Evolutionary conservation across 2,329 filamentous ascomycete species (phyloP), one percentile per base, ranked within the genome.

Genomic region (Rhinocladiella mackenziei): DNA sequence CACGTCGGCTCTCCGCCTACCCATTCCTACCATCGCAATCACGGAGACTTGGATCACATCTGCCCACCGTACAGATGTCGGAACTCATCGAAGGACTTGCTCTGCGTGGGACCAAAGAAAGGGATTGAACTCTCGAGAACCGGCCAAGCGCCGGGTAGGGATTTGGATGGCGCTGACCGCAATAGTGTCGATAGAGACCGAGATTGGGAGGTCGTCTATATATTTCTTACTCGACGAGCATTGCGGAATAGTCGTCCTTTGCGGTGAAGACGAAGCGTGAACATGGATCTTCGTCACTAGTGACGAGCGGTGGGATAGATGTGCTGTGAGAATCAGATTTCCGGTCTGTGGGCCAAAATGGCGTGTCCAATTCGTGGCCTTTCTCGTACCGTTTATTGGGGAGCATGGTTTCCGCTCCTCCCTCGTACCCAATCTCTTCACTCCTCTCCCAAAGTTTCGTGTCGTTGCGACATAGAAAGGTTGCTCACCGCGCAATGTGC

Each of bases 281-380:
- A 53, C 40, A 17, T 31, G 47, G 39, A 53, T 47, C 28, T 45
- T 47, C 13, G 46, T 47, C 13, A 50, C 23, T 7, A 43, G 36
- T 29, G 29, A 39, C 11, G 25, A 17, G 5, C 18, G 28, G 13
- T 37, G 31, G 5, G 36, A 15, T 5, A 48, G 13, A 48, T 23
- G 19, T 47, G 45, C 13, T 29, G 26, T 9, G 36, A 30, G 8
- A 38, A 26, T 9, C 50, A 35, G 14, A 26, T n/a, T 43, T 34
- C 30, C 30, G 8, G 17, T 28, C 6, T 39, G 37, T 2, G 31
- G 29, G 7, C 26, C 43, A 14, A 26, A 32, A 15, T 35, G 37
- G 20, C 18, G 14, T 20, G n/a, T 23, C 3, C 9, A 15, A 10
- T 17, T 14, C 14, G 9, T 20, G 19, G 15, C 18, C 37, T 38